These are phyloP conservation scores for Tricholoma saponaceum DNA, from an alignment of 768 basidiomycete species.

Conservation along the genomic window DNA sequence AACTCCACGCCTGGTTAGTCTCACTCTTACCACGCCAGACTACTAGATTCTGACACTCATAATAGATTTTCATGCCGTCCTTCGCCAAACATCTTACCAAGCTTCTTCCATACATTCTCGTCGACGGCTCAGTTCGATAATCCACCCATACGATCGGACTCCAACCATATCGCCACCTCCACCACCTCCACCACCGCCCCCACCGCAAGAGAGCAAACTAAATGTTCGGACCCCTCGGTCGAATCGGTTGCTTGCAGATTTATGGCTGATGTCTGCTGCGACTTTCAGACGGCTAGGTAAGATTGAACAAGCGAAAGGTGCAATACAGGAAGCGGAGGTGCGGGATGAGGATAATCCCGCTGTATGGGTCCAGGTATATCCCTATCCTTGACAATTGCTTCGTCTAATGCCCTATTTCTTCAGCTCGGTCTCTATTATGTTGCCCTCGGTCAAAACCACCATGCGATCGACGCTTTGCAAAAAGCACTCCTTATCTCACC, in stretches of 20 bases:
- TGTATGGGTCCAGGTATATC: conserved; percentile 90
- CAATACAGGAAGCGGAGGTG: conserved; percentile 94
- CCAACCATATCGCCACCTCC: conserved; percentile 36
- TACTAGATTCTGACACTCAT: background rate
- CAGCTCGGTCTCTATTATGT: conserved; percentile 75
- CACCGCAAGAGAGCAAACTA: conserved; percentile 29
- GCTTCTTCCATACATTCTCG: conserved; percentile 85
- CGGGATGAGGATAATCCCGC: conserved; percentile 81
- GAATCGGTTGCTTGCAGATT: conserved; percentile 68
- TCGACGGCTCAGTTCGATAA: conserved; percentile 48
- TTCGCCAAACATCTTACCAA: conserved; percentile 60
- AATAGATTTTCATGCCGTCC: conserved; percentile 65
- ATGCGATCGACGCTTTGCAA: conserved; percentile 73
- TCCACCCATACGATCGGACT: conserved; percentile 32
- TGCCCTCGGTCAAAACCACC: conserved; percentile 50
- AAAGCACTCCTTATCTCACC: conserved; percentile 89
- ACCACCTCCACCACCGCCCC: conserved; percentile 40
- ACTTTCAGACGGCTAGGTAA: conserved; percentile 89
- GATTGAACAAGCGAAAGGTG: conserved; percentile 83
- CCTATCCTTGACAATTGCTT: background rate
- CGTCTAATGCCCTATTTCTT: background rate
- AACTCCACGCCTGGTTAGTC: conserved; percentile 66
- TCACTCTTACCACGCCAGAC: background rate
- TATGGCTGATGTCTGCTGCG: conserved; percentile 94
- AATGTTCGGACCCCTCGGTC: conserved; percentile 51